Evolutionary conservation across 176 grass and related monocot species (phyloP), one percentile per base, ranked within the genome.

Genomic region (Melocanna baccifera): DNA sequence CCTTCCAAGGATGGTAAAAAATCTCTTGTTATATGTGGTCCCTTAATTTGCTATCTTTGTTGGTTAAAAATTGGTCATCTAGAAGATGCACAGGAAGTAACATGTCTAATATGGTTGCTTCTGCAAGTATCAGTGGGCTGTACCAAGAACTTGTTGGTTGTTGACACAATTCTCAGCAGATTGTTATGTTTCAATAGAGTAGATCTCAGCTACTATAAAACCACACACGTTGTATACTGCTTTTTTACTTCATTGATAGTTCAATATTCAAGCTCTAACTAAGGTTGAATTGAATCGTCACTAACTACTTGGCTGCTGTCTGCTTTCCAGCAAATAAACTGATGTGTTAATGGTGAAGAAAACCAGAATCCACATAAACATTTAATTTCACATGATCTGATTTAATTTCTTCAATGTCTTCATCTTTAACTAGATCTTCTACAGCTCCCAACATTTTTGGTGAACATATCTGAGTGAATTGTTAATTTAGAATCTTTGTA

Each of bases 311-410:
- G 42, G 25, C 7, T 39, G 2, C 5, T 53, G 15, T 19, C n/a
- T 40, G 25, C 12, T 76, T 75, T 84, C 25, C 13, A 67, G 34
- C 61, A 84, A 65, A 66, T 36, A 42, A 75, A 52, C 71, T 28
- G 34, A 19, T 50, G 25, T 48, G 6, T 63, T 46, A 70, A 62
- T 56, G 77, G 26, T 18, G 15, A 67, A 7, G 22, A 53, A 12
- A 57, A 42, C 22, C 2, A 7, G 34, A 69, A 55, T 37, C 6
- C 78, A 25, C 69, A 36, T 42, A 57, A 16, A 26, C 8, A 37
- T 61, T 52, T 63, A 26, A 52, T 9, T 76, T 23, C 3, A 9
- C 7, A 36, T 30, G 12, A 30, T 42, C 13, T 65, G 9, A 53
- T 18, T 25, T 53, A 75, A 19, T 52, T 52, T 74, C 6, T 83